Evolutionary conservation across 2,329 filamentous ascomycete species (phyloP).

Genomic region (Didymellaceae sp.): DNA sequence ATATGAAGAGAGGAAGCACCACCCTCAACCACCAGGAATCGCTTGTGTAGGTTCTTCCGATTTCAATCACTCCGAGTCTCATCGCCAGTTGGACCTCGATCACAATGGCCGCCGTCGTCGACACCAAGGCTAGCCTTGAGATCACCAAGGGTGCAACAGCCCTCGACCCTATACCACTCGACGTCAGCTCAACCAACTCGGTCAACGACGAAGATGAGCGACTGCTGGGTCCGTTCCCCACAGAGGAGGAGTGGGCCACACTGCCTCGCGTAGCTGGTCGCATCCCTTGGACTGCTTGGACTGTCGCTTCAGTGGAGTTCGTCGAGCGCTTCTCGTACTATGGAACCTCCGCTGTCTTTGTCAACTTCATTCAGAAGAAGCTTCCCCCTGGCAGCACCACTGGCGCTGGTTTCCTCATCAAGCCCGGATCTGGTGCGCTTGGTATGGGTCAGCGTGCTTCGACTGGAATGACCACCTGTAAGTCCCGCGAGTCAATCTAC

Average conservation of each 20-base stretch:
- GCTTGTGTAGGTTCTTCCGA: constrained; percentile 18
- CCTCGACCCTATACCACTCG: constrained; percentile 36
- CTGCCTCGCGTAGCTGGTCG: constrained; percentile 44
- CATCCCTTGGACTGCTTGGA: constrained; percentile 47
- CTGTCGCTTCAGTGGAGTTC: constrained; percentile 46
- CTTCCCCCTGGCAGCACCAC: constrained; percentile 42
- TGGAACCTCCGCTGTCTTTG: constrained; percentile 46
- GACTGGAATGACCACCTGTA: constrained; percentile 57
- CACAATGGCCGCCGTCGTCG: constrained; percentile 29
- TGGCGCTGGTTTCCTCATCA: constrained; percentile 44
- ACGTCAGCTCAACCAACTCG: constrained; percentile 29
- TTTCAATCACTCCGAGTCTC: neutral
- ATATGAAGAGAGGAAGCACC: constrained; percentile 27
- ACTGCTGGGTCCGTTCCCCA: constrained; percentile 40
- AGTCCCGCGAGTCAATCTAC: neutral
- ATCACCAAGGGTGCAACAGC: constrained; percentile 40
- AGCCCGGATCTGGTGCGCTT: constrained; percentile 54
- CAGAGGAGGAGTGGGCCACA: constrained; percentile 45
- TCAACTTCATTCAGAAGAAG: constrained; percentile 49
- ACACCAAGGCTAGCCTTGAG: constrained; percentile 40
- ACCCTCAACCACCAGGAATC: neutral
- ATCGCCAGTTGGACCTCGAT: neutral
- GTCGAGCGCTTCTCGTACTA: constrained; percentile 49
- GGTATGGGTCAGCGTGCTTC: constrained; percentile 62
- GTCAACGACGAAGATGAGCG: constrained; percentile 26